Evolutionary conservation across 768 basidiomycete genomes (phyloP).

Genomic region (Naganishia onofrii): DNA sequence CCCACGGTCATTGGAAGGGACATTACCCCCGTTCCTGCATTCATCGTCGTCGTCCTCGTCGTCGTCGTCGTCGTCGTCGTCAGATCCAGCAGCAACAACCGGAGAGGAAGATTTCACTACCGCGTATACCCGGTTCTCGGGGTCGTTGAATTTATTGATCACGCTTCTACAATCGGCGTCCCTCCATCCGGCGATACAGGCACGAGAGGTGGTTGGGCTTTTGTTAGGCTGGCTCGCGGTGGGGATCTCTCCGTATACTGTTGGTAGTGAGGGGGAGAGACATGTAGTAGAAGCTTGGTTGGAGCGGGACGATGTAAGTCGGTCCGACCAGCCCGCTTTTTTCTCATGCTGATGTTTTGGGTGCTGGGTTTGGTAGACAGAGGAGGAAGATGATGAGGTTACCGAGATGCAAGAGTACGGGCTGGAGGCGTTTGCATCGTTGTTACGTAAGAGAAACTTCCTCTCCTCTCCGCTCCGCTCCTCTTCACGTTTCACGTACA

Average conservation of each 20-base stretch:
- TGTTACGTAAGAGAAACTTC: background rate
- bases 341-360: background rate
- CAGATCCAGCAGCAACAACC: too few species aligned
- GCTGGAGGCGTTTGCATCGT: slow-evolving; percentile 7
- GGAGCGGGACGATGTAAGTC: slow-evolving; percentile 21
- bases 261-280: slow-evolving; percentile 2
- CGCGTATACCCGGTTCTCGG: background rate
- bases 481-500: background rate
- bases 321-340: too few species aligned
- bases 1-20: background rate
- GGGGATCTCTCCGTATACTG: background rate
- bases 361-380: background rate
- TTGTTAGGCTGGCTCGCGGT: slow-evolving; percentile 1
- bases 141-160: background rate
- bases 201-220: background rate
- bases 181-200: background rate
- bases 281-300: slow-evolving; percentile 13
- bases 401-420: slow-evolving; percentile 26
- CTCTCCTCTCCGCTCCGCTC: background rate
- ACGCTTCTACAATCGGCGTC: background rate
- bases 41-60: background rate
- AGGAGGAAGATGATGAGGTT: slow-evolving; percentile 27
- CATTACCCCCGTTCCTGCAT: slow-evolving; percentile 18
- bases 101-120: background rate
- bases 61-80: too few species aligned